Conservation (phyloP, 345 rosid species). For the Toxicodendron radicans region DNA sequence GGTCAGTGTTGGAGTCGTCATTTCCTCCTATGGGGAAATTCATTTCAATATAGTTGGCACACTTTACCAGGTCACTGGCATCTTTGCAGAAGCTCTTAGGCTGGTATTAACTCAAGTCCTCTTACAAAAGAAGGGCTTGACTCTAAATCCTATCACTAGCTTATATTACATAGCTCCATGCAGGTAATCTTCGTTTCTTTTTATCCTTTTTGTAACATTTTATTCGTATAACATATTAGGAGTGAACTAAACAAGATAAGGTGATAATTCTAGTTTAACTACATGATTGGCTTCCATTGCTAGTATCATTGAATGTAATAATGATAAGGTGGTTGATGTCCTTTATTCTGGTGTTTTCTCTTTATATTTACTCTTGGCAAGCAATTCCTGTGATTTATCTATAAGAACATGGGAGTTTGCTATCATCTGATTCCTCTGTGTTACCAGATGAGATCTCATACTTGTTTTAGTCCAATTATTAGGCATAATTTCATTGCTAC, state of each 20-base stretch:
- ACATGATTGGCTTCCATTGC: neutral
- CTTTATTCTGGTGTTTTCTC: neutral
- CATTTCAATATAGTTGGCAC: conserved; percentile 93
- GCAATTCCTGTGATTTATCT: neutral
- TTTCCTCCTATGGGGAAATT: conserved; percentile 96
- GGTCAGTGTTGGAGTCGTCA: conserved; percentile 92
- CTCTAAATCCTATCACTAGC: conserved; percentile 90
- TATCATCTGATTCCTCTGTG: neutral
- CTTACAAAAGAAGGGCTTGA: conserved; percentile 88
- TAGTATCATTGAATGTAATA: neutral
- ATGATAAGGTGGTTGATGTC: neutral
- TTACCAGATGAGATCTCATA: neutral
- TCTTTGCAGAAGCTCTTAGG: conserved; percentile 95
- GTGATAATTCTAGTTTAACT: neutral
- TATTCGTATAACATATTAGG: neutral
- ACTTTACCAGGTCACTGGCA: conserved; percentile 91
- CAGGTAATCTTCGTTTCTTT: conserved; percentile 55
- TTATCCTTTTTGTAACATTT: conserved; percentile 3
- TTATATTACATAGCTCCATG: conserved; percentile 96
- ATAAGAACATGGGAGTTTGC: neutral
- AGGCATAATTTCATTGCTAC: neutral
- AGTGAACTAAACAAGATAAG: neutral
- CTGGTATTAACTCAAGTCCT: conserved; percentile 97
- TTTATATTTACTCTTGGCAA: neutral
- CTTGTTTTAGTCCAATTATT: neutral